These are phyloP conservation scores for Chondrus crispus DNA, from an alignment of 23 red algal genomes.

Conservation along the genomic window DNA sequence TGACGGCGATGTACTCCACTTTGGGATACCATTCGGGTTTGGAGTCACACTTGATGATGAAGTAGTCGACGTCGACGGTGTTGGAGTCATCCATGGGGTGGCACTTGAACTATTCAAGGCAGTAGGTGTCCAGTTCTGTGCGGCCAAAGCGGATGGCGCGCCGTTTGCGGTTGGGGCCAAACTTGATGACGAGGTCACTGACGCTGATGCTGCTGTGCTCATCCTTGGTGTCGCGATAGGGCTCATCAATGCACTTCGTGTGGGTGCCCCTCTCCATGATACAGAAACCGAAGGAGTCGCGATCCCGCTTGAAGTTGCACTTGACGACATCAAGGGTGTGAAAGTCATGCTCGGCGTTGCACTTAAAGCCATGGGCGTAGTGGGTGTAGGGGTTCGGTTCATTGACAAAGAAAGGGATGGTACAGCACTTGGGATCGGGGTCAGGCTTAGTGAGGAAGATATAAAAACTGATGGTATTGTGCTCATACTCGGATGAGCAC, in stretches of 20 bases:
- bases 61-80: not conserved
- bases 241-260: not conserved
- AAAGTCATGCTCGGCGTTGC: not conserved
- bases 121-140: too few species aligned
- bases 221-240: not conserved
- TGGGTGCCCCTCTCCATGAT: not conserved
- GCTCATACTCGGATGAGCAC: not conserved
- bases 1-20: not conserved
- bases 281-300: not conserved
- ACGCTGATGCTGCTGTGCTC: not conserved
- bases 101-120: too few species aligned
- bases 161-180: not conserved
- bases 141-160: too few species aligned
- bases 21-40: not conserved
- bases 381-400: not conserved
- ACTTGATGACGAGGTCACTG: not conserved
- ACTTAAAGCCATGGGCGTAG: not conserved
- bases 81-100: too few species aligned
- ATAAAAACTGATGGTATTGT: too few species aligned
- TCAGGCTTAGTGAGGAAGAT: not conserved
- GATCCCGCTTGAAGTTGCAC: not conserved
- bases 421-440: not conserved
- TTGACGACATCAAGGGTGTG: not conserved
- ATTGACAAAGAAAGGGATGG: not conserved
- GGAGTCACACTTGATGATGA: not conserved